Base-by-base conservation (phyloP, 805 yeast genomes). In the Blastobotrys americana region DNA sequence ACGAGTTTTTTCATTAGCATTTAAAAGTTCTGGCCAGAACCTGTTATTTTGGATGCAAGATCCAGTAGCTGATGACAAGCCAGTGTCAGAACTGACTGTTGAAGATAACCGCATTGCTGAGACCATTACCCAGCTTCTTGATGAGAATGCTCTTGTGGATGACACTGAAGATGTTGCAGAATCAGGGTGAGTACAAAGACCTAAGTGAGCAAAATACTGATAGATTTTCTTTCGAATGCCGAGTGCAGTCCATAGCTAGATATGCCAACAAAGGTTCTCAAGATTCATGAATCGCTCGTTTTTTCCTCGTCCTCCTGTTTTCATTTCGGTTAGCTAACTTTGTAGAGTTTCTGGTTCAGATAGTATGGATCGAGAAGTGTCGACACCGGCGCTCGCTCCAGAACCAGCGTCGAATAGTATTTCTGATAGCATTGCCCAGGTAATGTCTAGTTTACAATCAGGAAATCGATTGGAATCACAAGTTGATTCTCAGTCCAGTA, bases 1-100 rank as follows among this genome's bases (percentile, higher is more conserved):
- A 13, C 71, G 96, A 49, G 88, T 87, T 13, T 80, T 78, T 53
- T 79, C 80, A 19, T 70, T 82, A 63, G 73, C 75, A 48, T 82
- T 82, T 60, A 68, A 71, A 52, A 70, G 79, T 46, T 74, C 85
- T 21, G 83, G 84, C 40, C 80, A 81, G 31, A 69, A 73, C 47
- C 58, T 63, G 45, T 51, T 71, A 46, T 71, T 61, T 59, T 86
- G 96, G 96, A 67, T 87, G 65, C 96, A 86, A 64, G 84, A 79
- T 52, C 58, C 75, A 49, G 70, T 69, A 41, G 85, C 80, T 5
- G 77, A 78, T 56, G 84, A 79, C 45, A 83, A 80, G 50, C 57
- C 45, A 67, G 41, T 65, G 39, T 48, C 54, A 43, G 72, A 72
- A 57, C 74, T 82, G 65, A 77, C 82, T 21, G 73, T 63, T 23